Evolutionary conservation across 176 grass and related monocot genomes (phyloP).

Genomic region (Zea mays): DNA sequence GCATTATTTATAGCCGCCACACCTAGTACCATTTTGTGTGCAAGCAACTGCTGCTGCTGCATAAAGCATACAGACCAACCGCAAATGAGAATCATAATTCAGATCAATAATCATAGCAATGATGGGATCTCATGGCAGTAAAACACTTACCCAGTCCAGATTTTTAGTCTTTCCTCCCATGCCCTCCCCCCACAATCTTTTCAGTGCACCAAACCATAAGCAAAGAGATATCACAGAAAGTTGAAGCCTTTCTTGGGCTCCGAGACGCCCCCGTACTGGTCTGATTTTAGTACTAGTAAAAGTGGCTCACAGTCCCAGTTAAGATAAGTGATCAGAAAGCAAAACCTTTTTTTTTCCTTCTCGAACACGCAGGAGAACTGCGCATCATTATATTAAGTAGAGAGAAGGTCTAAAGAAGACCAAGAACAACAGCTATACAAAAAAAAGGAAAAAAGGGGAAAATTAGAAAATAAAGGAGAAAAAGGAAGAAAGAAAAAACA

Average conservation of each 20-base stretch:
- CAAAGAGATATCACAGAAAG: constrained; percentile 42
- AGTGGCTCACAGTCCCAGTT: constrained; percentile 26
- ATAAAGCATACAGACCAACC: background rate
- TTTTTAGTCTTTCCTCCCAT: constrained; percentile 48
- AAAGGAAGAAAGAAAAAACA: no score
- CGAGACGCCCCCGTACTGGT: constrained; percentile 29
- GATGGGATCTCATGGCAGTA: constrained; percentile 42
- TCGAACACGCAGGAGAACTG: no score
- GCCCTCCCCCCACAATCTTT: constrained; percentile 39
- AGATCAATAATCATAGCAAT: constrained; percentile 37
- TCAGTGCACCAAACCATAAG: constrained; percentile 52
- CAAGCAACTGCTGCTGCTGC: no score
- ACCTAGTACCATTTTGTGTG: no score
- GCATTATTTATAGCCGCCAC: no score
- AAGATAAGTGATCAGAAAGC: background rate
- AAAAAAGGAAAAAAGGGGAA: no score
- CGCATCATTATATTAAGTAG: no score
- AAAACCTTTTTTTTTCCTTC: no score
- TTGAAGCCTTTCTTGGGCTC: constrained; percentile 40
- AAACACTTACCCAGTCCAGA: constrained; percentile 39
- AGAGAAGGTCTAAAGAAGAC: no score
- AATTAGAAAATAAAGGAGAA: no score
- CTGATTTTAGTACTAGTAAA: constrained; percentile 41
- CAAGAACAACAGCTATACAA: no score
- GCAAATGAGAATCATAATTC: constrained; percentile 26